Conservation (phyloP, 108 stramenopile genomes). For the Cyclotella cryptica region DNA sequence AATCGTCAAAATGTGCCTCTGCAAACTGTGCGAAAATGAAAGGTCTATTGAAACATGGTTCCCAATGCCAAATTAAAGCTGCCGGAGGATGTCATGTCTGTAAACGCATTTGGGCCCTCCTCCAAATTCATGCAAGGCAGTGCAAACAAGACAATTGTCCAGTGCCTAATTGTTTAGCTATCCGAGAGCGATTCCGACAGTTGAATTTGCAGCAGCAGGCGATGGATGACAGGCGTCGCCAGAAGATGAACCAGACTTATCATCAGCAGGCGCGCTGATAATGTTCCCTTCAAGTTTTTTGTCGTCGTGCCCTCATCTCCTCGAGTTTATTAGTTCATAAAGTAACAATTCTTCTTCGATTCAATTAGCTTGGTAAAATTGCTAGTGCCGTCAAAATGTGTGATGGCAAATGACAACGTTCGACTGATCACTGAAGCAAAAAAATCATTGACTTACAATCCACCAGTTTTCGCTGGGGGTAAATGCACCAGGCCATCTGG, state of each 20-base stretch:
- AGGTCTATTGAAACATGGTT: slow-evolving; percentile 89
- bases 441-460: too few species aligned
- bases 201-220: slow-evolving; percentile 90
- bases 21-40: slow-evolving; percentile 99
- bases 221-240: slow-evolving; percentile 92
- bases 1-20: slow-evolving; percentile 83
- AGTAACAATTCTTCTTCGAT: too few species aligned
- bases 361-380: too few species aligned
- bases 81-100: slow-evolving; percentile 95
- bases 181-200: slow-evolving; percentile 90
- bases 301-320: too few species aligned
- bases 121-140: slow-evolving; percentile 96
- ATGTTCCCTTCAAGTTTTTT: neutral
- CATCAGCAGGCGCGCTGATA: slow-evolving; percentile 46
- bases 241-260: slow-evolving; percentile 84
- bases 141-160: slow-evolving; percentile 88
- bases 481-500: too few species aligned
- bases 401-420: too few species aligned
- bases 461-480: too few species aligned
- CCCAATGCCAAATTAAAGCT: slow-evolving; percentile 84
- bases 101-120: slow-evolving; percentile 97
- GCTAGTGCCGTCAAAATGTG: too few species aligned
- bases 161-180: slow-evolving; percentile 96
- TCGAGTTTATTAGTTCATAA: too few species aligned
- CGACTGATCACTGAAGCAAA: too few species aligned